A percentile compares a stretch with the other conserved stretches of the same genome.
Conservation (phyloP, 2,329 filamentous ascomycete genomes). For the Bipolaris gigantea region DNA sequence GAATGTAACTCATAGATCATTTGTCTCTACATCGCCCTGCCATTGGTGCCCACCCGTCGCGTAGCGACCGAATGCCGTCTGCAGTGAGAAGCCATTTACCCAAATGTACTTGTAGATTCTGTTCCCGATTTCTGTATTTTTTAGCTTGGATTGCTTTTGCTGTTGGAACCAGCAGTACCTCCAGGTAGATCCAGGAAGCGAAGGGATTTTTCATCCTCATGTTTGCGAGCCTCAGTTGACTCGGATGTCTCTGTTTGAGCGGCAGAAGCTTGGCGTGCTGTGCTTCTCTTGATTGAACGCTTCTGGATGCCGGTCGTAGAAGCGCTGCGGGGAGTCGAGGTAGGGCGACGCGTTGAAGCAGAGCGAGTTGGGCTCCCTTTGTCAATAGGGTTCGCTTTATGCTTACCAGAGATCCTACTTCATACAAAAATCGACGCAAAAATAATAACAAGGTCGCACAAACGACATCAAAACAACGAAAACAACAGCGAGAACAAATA, state of each 20-base stretch:
- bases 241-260: not conserved
- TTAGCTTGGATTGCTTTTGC: conserved; percentile 4
- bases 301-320: conserved; percentile 18
- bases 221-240: not conserved
- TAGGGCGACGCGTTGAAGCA: conserved; percentile 1
- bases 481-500: too few relatives aligned
- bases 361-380: conserved; percentile 3
- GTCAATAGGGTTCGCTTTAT: conserved; percentile 5
- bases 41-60: conserved; percentile 15
- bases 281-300: not conserved
- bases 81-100: conserved; percentile 34
- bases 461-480: too few relatives aligned
- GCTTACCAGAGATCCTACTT: not conserved
- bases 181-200: conserved; percentile 28
- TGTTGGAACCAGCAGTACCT: conserved; percentile 6
- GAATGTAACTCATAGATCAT: conserved; percentile 31
- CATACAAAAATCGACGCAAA: not conserved
- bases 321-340: not conserved
- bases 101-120: conserved; percentile 31
- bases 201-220: conserved; percentile 6
- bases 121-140: conserved; percentile 32
- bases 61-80: conserved; percentile 37
- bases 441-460: not conserved
- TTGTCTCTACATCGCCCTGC: conserved; percentile 34
- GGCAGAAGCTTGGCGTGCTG: not conserved